A percentile compares a stretch with the other conserved stretches of the same genome.
Conservation (phyloP, 306 rosid genomes). For the Phaseolus lunatus region DNA sequence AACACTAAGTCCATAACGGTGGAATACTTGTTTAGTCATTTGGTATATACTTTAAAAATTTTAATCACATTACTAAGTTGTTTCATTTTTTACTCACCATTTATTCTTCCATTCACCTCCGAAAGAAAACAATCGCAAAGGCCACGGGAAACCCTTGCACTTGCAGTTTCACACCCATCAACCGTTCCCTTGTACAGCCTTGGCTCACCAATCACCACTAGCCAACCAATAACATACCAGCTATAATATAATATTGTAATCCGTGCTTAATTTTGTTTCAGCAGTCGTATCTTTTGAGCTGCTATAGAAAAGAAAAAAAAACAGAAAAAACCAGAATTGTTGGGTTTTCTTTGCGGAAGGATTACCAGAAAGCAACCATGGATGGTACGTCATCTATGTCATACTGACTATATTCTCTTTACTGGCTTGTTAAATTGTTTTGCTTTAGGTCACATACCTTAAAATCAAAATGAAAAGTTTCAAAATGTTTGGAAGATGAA, state of each 20-base stretch:
- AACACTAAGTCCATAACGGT: neutral
- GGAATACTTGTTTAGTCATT: neutral
- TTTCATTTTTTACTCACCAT: neutral
- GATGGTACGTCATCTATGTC: slow-evolving; percentile 59
- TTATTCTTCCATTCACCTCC: neutral
- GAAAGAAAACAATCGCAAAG: neutral
- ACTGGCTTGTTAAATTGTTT: slow-evolving; percentile 12
- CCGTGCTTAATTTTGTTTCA: slow-evolving; percentile 19
- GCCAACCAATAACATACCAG: neutral
- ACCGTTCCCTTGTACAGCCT: neutral
- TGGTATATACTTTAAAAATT: neutral
- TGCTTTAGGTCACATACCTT: neutral
- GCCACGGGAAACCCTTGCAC: neutral
- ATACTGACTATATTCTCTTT: neutral
- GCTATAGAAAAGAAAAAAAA: neutral
- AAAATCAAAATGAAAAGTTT: slow-evolving; percentile 18
- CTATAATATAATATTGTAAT: slow-evolving; percentile 1
- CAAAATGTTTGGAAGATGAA: slow-evolving; percentile 23
- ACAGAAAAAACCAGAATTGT: neutral
- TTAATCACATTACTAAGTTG: neutral
- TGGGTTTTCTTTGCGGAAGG: slow-evolving; percentile 34
- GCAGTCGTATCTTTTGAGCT: slow-evolving; percentile 11
- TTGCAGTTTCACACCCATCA: neutral
- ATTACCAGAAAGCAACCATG: slow-evolving; percentile 54
- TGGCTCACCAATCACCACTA: neutral